phyloP scores from a whole-genome alignment of 148 eudicot species.

The Nepenthes gracilis region DNA sequence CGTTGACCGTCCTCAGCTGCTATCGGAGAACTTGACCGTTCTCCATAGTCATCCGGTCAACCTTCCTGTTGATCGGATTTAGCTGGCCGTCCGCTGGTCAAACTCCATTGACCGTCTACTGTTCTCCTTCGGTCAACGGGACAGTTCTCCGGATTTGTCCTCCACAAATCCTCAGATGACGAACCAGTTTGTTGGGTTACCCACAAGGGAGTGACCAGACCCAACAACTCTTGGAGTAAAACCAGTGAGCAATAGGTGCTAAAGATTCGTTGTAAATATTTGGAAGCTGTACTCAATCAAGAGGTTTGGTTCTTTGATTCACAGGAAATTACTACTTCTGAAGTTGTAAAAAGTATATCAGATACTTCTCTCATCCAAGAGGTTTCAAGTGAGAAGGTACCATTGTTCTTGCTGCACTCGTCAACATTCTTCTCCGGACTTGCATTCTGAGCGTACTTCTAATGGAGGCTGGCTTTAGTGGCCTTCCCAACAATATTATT shows the following conservation, averaged over 20 bases:
- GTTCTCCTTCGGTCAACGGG: too few species aligned
- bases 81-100: too few species aligned
- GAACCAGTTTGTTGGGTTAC: too few species aligned
- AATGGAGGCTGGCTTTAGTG: conserved; percentile 72
- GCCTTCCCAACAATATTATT: conserved; percentile 81
- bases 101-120: too few species aligned
- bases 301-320: conserved; percentile 94
- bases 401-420: conserved; percentile 75
- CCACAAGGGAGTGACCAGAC: too few species aligned
- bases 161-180: too few species aligned
- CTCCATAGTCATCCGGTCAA: too few species aligned
- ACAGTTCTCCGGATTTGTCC: too few species aligned
- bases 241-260: conserved; percentile 78
- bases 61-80: too few species aligned
- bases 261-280: conserved; percentile 64
- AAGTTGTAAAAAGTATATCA: conserved; percentile 64
- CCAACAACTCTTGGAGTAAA: conserved; percentile 95
- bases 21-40: too few species aligned
- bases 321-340: conserved; percentile 90
- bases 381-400: conserved; percentile 93
- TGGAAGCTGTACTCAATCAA: conserved; percentile 84
- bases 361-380: conserved; percentile 82
- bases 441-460: conserved; percentile 72
- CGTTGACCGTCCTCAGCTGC: too few species aligned
- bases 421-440: conserved; percentile 79